Percentiles rank a stretch among this genome's conserved stretches.
phyloP scores from a whole-genome alignment of 106 monocot genomes.

The Allium cepa region DNA sequence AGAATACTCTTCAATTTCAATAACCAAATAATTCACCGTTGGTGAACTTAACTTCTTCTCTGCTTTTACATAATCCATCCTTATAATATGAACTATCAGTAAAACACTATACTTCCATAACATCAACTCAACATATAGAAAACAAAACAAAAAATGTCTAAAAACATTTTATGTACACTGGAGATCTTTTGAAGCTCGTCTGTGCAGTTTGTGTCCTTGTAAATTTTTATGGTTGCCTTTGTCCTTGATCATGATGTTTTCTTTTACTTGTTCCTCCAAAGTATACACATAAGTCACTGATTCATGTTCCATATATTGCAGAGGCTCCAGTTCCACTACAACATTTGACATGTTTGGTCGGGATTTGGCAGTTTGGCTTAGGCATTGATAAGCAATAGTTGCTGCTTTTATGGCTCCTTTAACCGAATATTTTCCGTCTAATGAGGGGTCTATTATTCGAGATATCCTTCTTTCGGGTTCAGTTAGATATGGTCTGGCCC shows the following conservation, averaged over 20 bases:
- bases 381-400: constrained; percentile 45
- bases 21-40: not conserved
- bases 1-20: not conserved
- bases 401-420: constrained; percentile 45
- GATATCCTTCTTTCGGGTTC: constrained; percentile 32
- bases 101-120: too few relatives aligned
- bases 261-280: constrained; percentile 2
- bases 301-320: constrained; percentile 17
- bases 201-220: constrained; percentile 7
- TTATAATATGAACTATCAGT: not conserved
- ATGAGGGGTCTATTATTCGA: constrained; percentile 44
- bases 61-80: not conserved
- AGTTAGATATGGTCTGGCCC: constrained; percentile 54
- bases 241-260: constrained; percentile 1
- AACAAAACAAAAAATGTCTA: not conserved
- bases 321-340: constrained; percentile 35
- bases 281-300: constrained; percentile 10
- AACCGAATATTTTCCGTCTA: constrained; percentile 49
- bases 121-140: not conserved
- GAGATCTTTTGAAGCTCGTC: not conserved
- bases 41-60: not conserved
- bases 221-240: not conserved
- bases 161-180: not conserved
- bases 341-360: constrained; percentile 58
- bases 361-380: constrained; percentile 58